Evolutionary conservation across 805 yeast genomes (phyloP).

Genomic region (Grigorovia yakushimaensis): DNA sequence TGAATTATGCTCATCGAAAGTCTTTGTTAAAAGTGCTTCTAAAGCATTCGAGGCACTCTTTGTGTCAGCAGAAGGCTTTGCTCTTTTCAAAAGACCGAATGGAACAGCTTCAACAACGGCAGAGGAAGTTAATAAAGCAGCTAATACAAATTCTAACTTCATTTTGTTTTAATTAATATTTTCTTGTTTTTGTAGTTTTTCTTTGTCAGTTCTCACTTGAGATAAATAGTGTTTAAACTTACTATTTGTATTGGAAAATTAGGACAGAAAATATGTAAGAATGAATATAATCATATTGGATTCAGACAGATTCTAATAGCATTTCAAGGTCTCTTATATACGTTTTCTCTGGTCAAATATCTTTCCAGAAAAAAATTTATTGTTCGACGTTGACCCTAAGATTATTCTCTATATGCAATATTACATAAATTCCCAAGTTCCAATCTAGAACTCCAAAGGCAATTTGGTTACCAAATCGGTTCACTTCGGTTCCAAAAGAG

Average conservation of each 20-base stretch:
- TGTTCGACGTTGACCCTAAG: background rate
- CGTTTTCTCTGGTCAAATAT: background rate
- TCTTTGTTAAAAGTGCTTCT: background rate
- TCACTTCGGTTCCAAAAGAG: background rate
- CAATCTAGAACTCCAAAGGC: background rate
- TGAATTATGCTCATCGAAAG: background rate
- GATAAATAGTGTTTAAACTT: background rate
- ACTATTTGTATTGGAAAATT: too few relatives aligned
- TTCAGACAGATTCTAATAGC: background rate
- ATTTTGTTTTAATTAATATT: slow-evolving; percentile 3
- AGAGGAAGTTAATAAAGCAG: slow-evolving; percentile 11
- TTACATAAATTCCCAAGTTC: background rate
- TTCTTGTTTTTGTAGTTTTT: background rate
- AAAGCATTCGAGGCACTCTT: background rate
- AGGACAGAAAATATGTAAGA: too few relatives aligned
- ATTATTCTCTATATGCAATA: background rate
- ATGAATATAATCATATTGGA: too few relatives aligned
- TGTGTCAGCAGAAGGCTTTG: background rate
- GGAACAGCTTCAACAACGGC: slow-evolving; percentile 14
- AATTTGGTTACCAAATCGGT: background rate
- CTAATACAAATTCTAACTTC: slow-evolving; percentile 8
- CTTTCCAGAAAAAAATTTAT: background rate
- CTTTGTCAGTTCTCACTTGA: background rate
- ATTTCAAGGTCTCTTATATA: background rate
- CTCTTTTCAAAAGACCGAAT: slow-evolving; percentile 3